Percentiles rank a stretch among this genome's conserved stretches.
Conservation (phyloP, 495 filamentous ascomycete species). For the Talaromyces nanjingensis region DNA sequence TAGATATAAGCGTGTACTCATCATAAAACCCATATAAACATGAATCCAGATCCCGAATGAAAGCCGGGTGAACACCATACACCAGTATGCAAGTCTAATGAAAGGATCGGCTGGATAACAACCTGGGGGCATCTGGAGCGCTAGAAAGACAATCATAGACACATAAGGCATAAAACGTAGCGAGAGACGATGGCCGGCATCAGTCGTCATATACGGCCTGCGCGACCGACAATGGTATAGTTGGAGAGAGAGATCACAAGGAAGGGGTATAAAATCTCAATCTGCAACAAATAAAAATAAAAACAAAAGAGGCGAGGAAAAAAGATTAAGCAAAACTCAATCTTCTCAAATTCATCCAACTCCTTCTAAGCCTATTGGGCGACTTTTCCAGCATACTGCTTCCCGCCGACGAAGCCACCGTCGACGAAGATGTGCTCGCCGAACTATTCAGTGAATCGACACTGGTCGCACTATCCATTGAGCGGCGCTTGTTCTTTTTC, state of each 20-base stretch:
- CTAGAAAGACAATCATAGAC: not conserved
- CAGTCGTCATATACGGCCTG: not conserved
- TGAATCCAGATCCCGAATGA: not conserved
- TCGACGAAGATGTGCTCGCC: slow-evolving; percentile 26
- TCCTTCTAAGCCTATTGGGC: slow-evolving; percentile 17
- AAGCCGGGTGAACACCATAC: not conserved
- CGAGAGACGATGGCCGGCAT: not conserved
- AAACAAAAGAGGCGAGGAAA: slow-evolving; percentile 10
- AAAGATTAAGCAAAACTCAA: slow-evolving; percentile 13
- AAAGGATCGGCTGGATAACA: not conserved
- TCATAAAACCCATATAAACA: not conserved
- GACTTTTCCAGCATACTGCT: slow-evolving; percentile 16
- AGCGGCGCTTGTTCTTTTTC: slow-evolving; percentile 18
- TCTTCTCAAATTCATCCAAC: slow-evolving; percentile 1
- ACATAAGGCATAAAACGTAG: not conserved
- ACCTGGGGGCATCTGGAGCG: not conserved
- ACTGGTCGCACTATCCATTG: slow-evolving; percentile 21
- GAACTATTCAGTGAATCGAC: slow-evolving; percentile 23
- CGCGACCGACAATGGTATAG: not conserved
- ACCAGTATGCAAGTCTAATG: slow-evolving; percentile 1
- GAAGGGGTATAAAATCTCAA: not conserved
- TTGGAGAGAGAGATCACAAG: not conserved
- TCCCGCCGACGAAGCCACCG: slow-evolving; percentile 15
- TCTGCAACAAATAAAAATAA: not conserved
- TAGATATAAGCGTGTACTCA: not conserved